phyloP scores from a whole-genome alignment of 2,329 filamentous ascomycete species.

The Niveomyces coronatus region DNA sequence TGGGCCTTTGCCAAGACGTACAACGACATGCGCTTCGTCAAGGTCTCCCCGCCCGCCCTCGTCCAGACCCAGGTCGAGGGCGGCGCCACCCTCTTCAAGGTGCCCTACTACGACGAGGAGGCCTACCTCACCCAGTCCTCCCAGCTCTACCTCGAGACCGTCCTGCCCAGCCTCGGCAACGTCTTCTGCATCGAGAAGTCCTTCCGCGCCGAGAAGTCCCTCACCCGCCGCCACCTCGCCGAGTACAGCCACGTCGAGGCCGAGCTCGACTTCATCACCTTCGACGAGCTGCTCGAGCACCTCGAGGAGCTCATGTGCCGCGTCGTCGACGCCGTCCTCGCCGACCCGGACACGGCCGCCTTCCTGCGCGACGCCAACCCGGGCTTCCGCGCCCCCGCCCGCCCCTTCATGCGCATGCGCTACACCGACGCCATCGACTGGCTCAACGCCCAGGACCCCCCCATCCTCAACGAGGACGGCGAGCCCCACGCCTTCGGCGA shows the following conservation, averaged over 20 bases:
- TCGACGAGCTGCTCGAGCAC: slow-evolving; percentile 78
- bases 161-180: slow-evolving; percentile 79
- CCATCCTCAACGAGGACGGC: slow-evolving; percentile 85
- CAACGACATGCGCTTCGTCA: slow-evolving; percentile 64
- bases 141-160: slow-evolving; percentile 95
- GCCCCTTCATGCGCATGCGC: slow-evolving; percentile 90
- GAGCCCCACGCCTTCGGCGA: slow-evolving; percentile 87
- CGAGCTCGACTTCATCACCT: slow-evolving; percentile 92
- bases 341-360: slow-evolving; percentile 60
- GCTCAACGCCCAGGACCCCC: slow-evolving; percentile 71
- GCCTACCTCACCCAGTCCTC: slow-evolving; percentile 95
- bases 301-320: slow-evolving; percentile 80
- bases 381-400: slow-evolving; percentile 66
- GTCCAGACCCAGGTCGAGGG: slow-evolving; percentile 95
- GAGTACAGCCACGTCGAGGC: slow-evolving; percentile 97
- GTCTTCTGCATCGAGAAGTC: slow-evolving; percentile 98
- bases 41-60: slow-evolving; percentile 81
- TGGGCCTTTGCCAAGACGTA: slow-evolving; percentile 72
- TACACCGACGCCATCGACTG: slow-evolving; percentile 92
- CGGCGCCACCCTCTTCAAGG: slow-evolving; percentile 80
- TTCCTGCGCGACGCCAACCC: slow-evolving; percentile 86
- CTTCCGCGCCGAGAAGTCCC: slow-evolving; percentile 93
- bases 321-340: slow-evolving; percentile 68
- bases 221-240: slow-evolving; percentile 86
- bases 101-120: slow-evolving; percentile 80